phyloP scores from a whole-genome alignment of 2,329 filamentous ascomycete genomes.

The Aspergillus pseudonomiae region DNA sequence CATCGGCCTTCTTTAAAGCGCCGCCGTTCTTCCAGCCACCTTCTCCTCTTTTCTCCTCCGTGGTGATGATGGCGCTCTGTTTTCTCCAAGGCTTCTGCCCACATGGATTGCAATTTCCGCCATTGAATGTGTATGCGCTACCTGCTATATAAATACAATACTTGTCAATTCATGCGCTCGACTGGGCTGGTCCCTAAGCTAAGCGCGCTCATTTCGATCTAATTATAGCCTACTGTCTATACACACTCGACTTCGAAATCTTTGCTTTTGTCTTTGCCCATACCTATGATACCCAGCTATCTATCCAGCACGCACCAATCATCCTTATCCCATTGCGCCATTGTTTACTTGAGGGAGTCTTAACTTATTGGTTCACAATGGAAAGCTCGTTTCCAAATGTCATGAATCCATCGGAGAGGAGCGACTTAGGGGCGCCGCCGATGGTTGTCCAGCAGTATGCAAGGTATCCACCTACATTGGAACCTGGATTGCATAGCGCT shows the following conservation, averaged over 20 bases:
- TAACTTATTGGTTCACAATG: slow-evolving; percentile 26
- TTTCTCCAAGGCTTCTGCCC: slow-evolving; percentile 7
- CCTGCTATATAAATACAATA: slow-evolving; percentile 1
- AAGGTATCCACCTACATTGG: slow-evolving; percentile 38
- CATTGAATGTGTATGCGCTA: slow-evolving; percentile 9
- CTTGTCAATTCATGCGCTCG: slow-evolving; percentile 18
- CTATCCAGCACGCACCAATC: not conserved
- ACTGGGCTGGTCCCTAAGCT: slow-evolving; percentile 5
- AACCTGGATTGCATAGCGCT: slow-evolving; percentile 39
- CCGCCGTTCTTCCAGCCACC: slow-evolving; percentile 26
- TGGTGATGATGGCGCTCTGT: slow-evolving; percentile 19
- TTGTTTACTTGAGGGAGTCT: slow-evolving; percentile 7
- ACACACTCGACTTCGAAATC: not conserved
- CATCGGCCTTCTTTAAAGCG: slow-evolving; percentile 25
- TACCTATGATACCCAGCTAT: slow-evolving; percentile 4
- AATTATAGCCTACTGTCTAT: slow-evolving; percentile 5
- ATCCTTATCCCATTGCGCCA: not conserved
- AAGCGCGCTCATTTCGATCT: slow-evolving; percentile 6
- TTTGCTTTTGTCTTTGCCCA: not conserved
- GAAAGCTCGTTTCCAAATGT: slow-evolving; percentile 35
- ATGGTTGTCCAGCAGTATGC: slow-evolving; percentile 45
- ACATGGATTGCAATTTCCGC: slow-evolving; percentile 12
- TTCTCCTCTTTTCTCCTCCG: slow-evolving; percentile 18
- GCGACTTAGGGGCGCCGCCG: slow-evolving; percentile 29
- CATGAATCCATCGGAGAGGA: slow-evolving; percentile 31